Percentiles rank a stretch among this genome's conserved stretches.
phyloP scores from a whole-genome alignment of 352 stramenopile genomes.

The Phytophthora rubi region DNA sequence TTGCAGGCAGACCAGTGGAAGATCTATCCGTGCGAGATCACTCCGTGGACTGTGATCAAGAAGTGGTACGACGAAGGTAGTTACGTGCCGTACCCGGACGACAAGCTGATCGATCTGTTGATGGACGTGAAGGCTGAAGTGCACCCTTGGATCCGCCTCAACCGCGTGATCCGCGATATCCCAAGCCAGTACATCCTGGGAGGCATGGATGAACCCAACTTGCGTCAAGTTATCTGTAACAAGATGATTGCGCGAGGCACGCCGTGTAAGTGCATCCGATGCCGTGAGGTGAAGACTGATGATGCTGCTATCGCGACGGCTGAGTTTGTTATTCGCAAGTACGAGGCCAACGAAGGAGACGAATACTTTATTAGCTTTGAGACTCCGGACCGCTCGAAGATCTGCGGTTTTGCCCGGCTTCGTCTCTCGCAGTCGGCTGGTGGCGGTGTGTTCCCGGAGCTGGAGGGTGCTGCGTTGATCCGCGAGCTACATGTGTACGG shows the following conservation, averaged over 20 bases:
- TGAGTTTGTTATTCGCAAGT: slow-evolving; percentile 78
- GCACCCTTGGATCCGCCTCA: slow-evolving; percentile 95
- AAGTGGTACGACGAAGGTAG: slow-evolving; percentile 90
- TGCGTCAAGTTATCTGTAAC: slow-evolving; percentile 90
- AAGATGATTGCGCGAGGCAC: slow-evolving; percentile 79
- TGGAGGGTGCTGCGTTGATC: slow-evolving; percentile 83
- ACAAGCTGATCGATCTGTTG: slow-evolving; percentile 89
- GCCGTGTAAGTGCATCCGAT: slow-evolving; percentile 91
- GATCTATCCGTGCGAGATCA: slow-evolving; percentile 95
- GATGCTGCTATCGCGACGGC: slow-evolving; percentile 77
- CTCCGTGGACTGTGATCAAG: slow-evolving; percentile 91
- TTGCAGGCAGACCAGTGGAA: slow-evolving; percentile 96
- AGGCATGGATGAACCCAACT: slow-evolving; percentile 92
- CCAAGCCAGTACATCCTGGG: slow-evolving; percentile 94
- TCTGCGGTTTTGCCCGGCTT: slow-evolving; percentile 91
- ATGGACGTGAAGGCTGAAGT: slow-evolving; percentile 91
- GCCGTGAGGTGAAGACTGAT: slow-evolving; percentile 91
- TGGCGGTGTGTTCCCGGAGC: slow-evolving; percentile 75
- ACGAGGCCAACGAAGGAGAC: slow-evolving; percentile 85
- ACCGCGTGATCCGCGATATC: slow-evolving; percentile 94
- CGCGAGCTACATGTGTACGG: slow-evolving; percentile 93
- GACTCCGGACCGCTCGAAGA: slow-evolving; percentile 87
- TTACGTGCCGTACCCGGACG: slow-evolving; percentile 91
- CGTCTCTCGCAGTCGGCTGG: slow-evolving; percentile 76
- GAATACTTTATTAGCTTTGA: slow-evolving; percentile 95